Percentiles rank a stretch among this genome's conserved stretches.
Evolutionary conservation across 129 eudicot species (phyloP).

Genomic region (sunflower (Helianthus annuus)): DNA sequence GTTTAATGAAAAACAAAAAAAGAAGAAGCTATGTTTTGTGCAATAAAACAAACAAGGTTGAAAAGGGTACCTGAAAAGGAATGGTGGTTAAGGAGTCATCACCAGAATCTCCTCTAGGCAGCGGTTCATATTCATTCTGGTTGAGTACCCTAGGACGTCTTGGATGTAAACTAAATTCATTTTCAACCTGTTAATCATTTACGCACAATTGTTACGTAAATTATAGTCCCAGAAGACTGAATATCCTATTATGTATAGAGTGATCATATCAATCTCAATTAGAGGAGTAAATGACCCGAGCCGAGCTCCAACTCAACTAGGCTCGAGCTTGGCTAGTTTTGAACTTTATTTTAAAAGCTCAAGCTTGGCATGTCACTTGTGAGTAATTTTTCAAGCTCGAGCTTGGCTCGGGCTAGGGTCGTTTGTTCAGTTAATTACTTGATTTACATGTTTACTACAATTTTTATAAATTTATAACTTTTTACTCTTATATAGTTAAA

Average conservation of each 20-base stretch:
- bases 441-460: no score
- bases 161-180: constrained; percentile 42
- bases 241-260: not conserved
- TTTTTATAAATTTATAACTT: no score
- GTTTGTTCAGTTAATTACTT: no score
- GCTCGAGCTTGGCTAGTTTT: no score
- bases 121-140: constrained; percentile 38
- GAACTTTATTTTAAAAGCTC: no score
- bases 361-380: no score
- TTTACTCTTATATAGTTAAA: not conserved
- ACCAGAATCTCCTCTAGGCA: constrained; percentile 67
- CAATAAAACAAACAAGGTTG: not conserved
- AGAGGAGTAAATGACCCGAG: no score
- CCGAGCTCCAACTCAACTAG: no score
- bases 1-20: no score
- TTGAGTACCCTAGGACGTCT: constrained; percentile 34
- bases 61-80: constrained; percentile 75
- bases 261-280: not conserved
- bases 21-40: not conserved
- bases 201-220: not conserved
- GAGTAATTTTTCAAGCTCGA: no score
- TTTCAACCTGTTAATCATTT: constrained; percentile 32
- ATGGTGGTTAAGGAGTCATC: constrained; percentile 55
- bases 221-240: not conserved
- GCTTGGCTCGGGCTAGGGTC: no score